A percentile compares a stretch with the other conserved stretches of the same genome.
Conservation (phyloP, 1,139 yeast species). For the Diutina mesorugosa region DNA sequence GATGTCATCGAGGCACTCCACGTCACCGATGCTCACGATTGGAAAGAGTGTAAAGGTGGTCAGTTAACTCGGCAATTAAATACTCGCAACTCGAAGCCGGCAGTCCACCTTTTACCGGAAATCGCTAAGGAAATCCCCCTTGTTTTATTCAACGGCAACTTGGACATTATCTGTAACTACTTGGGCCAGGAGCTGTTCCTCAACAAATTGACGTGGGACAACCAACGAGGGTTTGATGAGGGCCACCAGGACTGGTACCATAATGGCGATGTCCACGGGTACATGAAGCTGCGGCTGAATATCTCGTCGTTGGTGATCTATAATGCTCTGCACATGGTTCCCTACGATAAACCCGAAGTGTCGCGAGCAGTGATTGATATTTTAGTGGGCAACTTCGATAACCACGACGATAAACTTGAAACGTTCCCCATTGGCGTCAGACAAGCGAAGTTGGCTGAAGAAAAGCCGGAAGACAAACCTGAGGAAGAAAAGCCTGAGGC, state of each 20-base stretch:
- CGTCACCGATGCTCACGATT: conserved; percentile 27
- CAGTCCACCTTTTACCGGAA: conserved; percentile 53
- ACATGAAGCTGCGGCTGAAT: conserved; percentile 45
- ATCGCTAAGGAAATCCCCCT: conserved; percentile 51
- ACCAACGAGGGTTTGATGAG: conserved; percentile 41
- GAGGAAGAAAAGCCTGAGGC: not conserved
- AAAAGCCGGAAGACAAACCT: not conserved
- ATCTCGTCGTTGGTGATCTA: conserved; percentile 64
- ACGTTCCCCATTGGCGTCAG: not conserved
- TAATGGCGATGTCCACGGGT: conserved; percentile 36
- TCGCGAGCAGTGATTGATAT: not conserved
- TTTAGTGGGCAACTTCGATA: not conserved
- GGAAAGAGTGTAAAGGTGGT: conserved; percentile 65
- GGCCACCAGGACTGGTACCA: conserved; percentile 39
- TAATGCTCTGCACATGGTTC: conserved; percentile 90
- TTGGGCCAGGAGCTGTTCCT: conserved; percentile 63
- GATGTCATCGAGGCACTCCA: conserved; percentile 52
- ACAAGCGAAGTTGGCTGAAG: not conserved
- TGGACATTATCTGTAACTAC: conserved; percentile 81
- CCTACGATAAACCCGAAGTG: conserved; percentile 56
- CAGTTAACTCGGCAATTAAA: conserved; percentile 40
- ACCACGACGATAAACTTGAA: not conserved
- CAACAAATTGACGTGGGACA: conserved; percentile 54
- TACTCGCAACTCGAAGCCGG: conserved; percentile 43
- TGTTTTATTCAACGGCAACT: conserved; percentile 73